Conservation (phyloP, 2,329 filamentous ascomycete species). For the Tolypocladium ovalisporum region DNA sequence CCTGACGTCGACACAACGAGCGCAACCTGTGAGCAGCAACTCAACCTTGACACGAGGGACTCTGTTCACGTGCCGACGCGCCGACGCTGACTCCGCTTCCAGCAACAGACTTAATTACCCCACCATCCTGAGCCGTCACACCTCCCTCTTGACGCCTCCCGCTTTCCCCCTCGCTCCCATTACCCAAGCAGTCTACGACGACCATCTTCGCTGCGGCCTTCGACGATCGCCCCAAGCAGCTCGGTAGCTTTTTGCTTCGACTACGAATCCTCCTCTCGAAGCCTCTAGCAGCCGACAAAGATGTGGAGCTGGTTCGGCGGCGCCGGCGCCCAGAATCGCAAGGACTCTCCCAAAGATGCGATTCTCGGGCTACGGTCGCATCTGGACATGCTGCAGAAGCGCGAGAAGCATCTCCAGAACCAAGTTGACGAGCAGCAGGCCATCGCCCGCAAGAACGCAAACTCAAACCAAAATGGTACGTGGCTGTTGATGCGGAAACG, state of each 20-base stretch:
- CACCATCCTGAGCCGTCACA: background rate
- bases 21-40: background rate
- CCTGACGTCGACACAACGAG: background rate
- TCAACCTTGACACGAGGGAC: background rate
- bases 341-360: slow-evolving; percentile 92
- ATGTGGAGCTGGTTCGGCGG: slow-evolving; percentile 92
- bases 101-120: background rate
- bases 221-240: background rate
- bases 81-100: background rate
- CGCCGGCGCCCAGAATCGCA: slow-evolving; percentile 60
- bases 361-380: slow-evolving; percentile 81
- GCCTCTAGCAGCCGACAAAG: slow-evolving; percentile 12
- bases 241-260: background rate
- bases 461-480: slow-evolving; percentile 81
- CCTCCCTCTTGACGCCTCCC: background rate
- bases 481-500: background rate
- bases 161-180: background rate
- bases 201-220: background rate
- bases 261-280: background rate
- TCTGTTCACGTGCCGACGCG: background rate
- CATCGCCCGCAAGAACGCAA: slow-evolving; percentile 78
- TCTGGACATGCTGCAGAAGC: slow-evolving; percentile 95
- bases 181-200: background rate
- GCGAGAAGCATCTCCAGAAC: slow-evolving; percentile 79
- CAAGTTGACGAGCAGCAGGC: slow-evolving; percentile 91